Conservation (phyloP, 164 flowering plant genomes). For the Vitis labrusca region DNA sequence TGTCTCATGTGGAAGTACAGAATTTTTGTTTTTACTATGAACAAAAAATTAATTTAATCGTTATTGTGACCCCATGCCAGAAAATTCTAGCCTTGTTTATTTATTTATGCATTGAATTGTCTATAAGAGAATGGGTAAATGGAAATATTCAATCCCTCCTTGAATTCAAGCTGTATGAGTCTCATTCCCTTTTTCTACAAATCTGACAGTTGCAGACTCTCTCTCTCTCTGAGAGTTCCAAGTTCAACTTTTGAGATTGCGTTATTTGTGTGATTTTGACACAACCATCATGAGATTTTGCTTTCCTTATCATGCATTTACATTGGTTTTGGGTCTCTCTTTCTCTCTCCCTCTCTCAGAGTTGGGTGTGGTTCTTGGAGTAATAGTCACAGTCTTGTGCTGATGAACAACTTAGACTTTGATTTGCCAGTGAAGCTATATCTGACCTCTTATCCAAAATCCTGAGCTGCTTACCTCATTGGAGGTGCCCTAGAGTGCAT, state of each 20-base stretch:
- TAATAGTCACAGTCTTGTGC: slow-evolving; percentile 6
- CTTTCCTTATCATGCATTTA: slow-evolving; percentile 45
- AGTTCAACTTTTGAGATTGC: slow-evolving; percentile 37
- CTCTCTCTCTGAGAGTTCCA: slow-evolving; percentile 17
- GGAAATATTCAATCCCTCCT: slow-evolving; percentile 11
- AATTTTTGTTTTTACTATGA: too few species aligned
- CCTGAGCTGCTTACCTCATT: slow-evolving; percentile 34
- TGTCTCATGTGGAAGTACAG: too few species aligned
- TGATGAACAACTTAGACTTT: slow-evolving; percentile 13
- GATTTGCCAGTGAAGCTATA: slow-evolving; percentile 14
- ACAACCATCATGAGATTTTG: slow-evolving; percentile 45
- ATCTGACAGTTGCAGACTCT: slow-evolving; percentile 19
- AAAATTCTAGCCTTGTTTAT: too few species aligned
- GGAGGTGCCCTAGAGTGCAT: slow-evolving; percentile 18
- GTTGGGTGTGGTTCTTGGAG: slow-evolving; percentile 1
- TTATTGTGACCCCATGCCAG: too few species aligned
- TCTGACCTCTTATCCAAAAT: slow-evolving; percentile 21
- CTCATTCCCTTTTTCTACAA: slow-evolving; percentile 28
- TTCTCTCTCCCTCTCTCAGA: slow-evolving; percentile 10
- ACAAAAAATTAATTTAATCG: too few species aligned
- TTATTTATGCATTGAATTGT: too few species aligned
- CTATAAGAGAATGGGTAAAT: too few species aligned
- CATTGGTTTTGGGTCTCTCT: slow-evolving; percentile 9
- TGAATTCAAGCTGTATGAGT: slow-evolving; percentile 33
- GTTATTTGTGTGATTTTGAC: slow-evolving; percentile 43